Evolutionary conservation across 371 early-diverging fungal genomes (phyloP), one percentile per base, ranked within the genome.

Genomic region (Amoeboradix gromovi): DNA sequence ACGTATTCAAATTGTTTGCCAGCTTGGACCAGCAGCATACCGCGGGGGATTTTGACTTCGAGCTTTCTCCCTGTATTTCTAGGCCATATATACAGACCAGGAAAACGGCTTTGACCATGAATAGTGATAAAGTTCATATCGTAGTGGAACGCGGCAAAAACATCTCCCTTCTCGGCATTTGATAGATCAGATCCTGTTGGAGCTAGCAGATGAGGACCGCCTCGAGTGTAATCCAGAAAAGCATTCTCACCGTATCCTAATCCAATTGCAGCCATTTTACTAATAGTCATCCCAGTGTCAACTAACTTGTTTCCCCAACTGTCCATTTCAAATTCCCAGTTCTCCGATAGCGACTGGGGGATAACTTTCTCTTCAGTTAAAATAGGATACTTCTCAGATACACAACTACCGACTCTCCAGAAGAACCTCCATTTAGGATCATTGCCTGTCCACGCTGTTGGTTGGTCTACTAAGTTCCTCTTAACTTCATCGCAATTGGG

Each of bases 361-460:
- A 83, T 72, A 31, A 85, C 85, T 17, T 81, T 80, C 31, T 73
- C 77, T 17, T 85, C 82, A 71, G 84, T 84, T 67, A 86, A 74
- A 48, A 72, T 75, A 17, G 79, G 77, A 77, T 80, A 85, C 70
- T 80, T 79, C 77, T 31, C 79, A 78, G 28, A 79, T 78, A 30
- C 77, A 69, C 76, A 75, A 76, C 12, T 16, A 67, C 79, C 80
- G 66, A 80, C 74, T 27, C 77, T 76, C 78, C 80, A 80, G 73
- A 80, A 80, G 75, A 77, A 85, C 69, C 86, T 79, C 86, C 86
- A 86, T 72, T 86, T 86, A 30, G 84, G 83, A 72, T 86, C 86
- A 16, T 81, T 75, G 0, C 80, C 79, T 48, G 76, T 70, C 68
- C 75, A 77, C 29, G 71, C 71, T 31, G 74, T 31, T 30, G 78